Conservation (phyloP, 2,329 filamentous ascomycete species). For the Allantophomopsis lycopodina region DNA sequence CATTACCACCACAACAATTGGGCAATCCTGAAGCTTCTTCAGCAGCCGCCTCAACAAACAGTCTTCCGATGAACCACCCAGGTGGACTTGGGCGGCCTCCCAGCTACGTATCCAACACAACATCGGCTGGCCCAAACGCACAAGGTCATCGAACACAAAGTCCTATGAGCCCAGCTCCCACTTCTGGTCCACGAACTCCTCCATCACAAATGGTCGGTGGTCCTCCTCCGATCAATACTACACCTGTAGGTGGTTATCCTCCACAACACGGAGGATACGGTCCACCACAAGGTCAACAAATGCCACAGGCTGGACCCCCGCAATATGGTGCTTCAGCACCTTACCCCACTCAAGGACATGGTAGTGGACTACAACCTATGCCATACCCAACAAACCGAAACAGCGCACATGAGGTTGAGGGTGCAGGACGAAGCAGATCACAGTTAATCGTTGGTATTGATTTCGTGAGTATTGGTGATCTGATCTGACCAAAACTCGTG, state of each 20-base stretch:
- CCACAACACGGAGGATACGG: slow-evolving; percentile 30
- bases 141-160: slow-evolving; percentile 35
- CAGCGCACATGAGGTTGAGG: slow-evolving; percentile 64
- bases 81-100: slow-evolving; percentile 45
- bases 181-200: slow-evolving; percentile 11
- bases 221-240: slow-evolving; percentile 54
- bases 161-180: slow-evolving; percentile 11
- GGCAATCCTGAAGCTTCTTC: slow-evolving; percentile 17
- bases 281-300: slow-evolving; percentile 21
- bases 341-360: slow-evolving; percentile 11
- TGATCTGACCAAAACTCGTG: slow-evolving; percentile 1
- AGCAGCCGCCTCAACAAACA: slow-evolving; percentile 31
- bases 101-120: slow-evolving; percentile 46
- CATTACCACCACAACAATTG: slow-evolving; percentile 10
- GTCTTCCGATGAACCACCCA: slow-evolving; percentile 49
- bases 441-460: slow-evolving; percentile 98
- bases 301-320: slow-evolving; percentile 14
- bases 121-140: slow-evolving; percentile 27
- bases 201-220: slow-evolving; percentile 32
- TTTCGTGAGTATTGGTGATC: slow-evolving; percentile 54
- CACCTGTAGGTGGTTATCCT: slow-evolving; percentile 44
- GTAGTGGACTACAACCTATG: slow-evolving; percentile 9
- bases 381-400: slow-evolving; percentile 16
- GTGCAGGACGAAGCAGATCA: slow-evolving; percentile 79
- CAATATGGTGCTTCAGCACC: slow-evolving; percentile 12